Base-by-base conservation (phyloP, 139 green algal genomes). In the Chlorella sp. region DNA sequence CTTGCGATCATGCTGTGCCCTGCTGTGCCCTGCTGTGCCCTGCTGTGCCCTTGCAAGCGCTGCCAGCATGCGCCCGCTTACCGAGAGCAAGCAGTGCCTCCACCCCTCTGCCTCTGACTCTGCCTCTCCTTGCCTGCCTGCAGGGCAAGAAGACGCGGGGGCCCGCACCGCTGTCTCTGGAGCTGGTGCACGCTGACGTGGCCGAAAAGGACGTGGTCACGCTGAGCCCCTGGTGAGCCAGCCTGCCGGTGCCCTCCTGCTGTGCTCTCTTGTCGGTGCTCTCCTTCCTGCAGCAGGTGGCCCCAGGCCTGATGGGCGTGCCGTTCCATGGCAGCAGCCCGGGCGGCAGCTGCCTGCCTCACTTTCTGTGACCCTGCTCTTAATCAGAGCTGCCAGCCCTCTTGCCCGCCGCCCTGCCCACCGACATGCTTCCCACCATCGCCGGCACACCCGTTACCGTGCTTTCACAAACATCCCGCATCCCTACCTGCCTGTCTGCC, bases 151-250 rank as follows among this genome's bases (percentile, higher is more conserved):
- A 82, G 92, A 81, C 68, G n/a, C 86, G 79, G 9, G 37, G 66
- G 24, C 69, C 60, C 0, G 78, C 80, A 0, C 28, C 42, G 26
- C 80, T 85, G 93, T 99, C 97, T 11, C 94, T 99, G 86, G 98
- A 98, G 12, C 94, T 99, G 77, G 97, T 97, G 3, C 98, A 99
- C 91, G 87, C 83, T 34, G 91, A 96, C 42, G 81, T 99, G 80
- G 86, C 85, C 61, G 95, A 97, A 12, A 90, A 92, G 79, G 97
- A 96, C 94, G 89, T 94, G 24, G 98, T 99, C 11, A 89, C 95
- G 78, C 98, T 99, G 90, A 94, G 89, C 87, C 89, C 96, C 86
- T 99, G 79, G 75, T 81, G 36, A 19, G 75, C 1, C 12, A 40
- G 64, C 48, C 5, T n/a, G n/a, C n/a, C n/a, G n/a, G n/a, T n/a